A percentile compares a stretch with the other conserved stretches of the same genome.
Conservation (phyloP, 1,284 basidiomycete genomes). For the Blastosporella zonata region DNA sequence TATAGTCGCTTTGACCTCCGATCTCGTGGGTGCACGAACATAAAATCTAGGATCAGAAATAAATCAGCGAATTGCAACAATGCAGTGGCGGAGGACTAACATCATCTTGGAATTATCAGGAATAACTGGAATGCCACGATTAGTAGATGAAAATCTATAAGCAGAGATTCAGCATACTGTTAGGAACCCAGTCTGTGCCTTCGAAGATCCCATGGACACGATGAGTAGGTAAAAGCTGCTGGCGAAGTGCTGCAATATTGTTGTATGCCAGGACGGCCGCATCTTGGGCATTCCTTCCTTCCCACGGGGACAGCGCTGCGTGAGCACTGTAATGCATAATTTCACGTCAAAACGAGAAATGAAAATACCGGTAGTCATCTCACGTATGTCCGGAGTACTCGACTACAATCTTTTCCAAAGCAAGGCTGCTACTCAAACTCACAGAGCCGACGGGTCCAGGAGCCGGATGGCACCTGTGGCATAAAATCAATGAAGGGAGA, state of each 20-base stretch:
- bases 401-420: constrained; percentile 45
- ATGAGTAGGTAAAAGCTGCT: constrained; percentile 64
- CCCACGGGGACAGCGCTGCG: constrained; percentile 69
- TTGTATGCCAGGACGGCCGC: constrained; percentile 74
- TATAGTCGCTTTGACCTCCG: constrained; percentile 52
- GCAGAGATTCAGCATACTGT: constrained; percentile 39
- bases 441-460: constrained; percentile 56
- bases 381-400: constrained; percentile 62
- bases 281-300: constrained; percentile 73
- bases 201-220: constrained; percentile 66
- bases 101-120: constrained; percentile 72
- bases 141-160: background rate
- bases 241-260: constrained; percentile 66
- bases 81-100: constrained; percentile 29
- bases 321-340: constrained; percentile 45
- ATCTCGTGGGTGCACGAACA: constrained; percentile 65
- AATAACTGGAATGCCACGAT: constrained; percentile 50
- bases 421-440: constrained; percentile 50
- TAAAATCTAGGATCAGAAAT: constrained; percentile 42
- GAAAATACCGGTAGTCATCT: constrained; percentile 15
- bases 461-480: constrained; percentile 57
- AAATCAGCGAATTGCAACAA: background rate
- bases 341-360: background rate
- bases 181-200: constrained; percentile 59
- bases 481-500: background rate